Evolutionary conservation across 305 asterid species (phyloP), one percentile per base, ranked within the genome.

Genomic region (Andrographis paniculata): DNA sequence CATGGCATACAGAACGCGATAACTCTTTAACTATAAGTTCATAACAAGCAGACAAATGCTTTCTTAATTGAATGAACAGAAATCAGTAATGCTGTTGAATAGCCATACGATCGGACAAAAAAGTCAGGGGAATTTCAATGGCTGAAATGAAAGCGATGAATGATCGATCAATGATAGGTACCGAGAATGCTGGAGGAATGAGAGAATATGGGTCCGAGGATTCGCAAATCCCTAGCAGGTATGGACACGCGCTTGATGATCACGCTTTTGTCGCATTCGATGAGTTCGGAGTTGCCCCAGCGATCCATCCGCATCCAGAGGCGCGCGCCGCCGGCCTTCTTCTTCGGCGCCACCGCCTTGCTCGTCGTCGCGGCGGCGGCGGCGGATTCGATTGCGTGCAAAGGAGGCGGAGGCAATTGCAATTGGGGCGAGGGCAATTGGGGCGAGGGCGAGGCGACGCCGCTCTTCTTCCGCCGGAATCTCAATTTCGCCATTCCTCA

Each of bases 301-400:
- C 84, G 74, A 55, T 91, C 95, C 57, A 91, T 72, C 70, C 93
- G 71, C 99, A 91, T 91, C 99, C 99, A 91, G 52, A 91, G 75
- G 57, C 92, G 71, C 45, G 93, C 63, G 14, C 94, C 88, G 8
- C 74, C 88, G 1, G 80, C 84, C 53, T 78, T 69, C 78, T 91
- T 91, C 79, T 85, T 89, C 28, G 52, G 59, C 33, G 62, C 58
- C 33, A 60, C 58, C 11, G 51, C 47, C 62, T 69, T 67, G 53
- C 61, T 79, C 14, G 63, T 63, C 18, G 73, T 3, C 9, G 62
- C 71, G 53, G 12, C 4, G 4, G 58, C 69, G 37, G n/a, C 39
- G 8, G 53, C 71, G 53, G 12, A 13, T 13, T 60, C 69, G 37
- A 60, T 66, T 54, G 70, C 62, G 55, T 79, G 66, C 27, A 73